Conservation (phyloP, 192 early-diverging fungal genomes). For the Coemansia sp. region DNA sequence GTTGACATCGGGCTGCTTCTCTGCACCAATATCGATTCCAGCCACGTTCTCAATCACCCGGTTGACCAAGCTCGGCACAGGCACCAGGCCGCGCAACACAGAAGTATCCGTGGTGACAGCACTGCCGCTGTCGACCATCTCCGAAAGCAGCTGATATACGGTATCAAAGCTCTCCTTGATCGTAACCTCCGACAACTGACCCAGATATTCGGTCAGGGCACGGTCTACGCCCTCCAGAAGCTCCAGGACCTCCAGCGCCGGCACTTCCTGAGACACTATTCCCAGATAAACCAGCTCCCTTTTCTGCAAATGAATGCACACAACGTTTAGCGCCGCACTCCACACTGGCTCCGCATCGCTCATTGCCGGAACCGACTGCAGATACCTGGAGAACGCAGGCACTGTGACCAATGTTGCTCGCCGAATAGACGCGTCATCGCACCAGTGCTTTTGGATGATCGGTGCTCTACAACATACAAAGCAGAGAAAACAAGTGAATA, state of each 20-base stretch:
- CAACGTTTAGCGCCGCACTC: slow-evolving; percentile 16
- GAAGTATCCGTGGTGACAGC: slow-evolving; percentile 85
- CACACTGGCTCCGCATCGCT: slow-evolving; percentile 35
- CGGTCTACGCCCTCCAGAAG: slow-evolving; percentile 79
- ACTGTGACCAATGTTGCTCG: slow-evolving; percentile 60
- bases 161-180: slow-evolving; percentile 93
- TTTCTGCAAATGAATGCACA: slow-evolving; percentile 50
- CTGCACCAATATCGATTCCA: slow-evolving; percentile 30
- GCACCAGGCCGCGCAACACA: slow-evolving; percentile 80
- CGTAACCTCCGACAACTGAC: slow-evolving; percentile 70
- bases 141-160: slow-evolving; percentile 78
- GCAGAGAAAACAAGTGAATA: not conserved
- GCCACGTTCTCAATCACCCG: slow-evolving; percentile 84
- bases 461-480: slow-evolving; percentile 57
- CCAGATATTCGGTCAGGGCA: slow-evolving; percentile 80
- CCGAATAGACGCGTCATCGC: slow-evolving; percentile 57
- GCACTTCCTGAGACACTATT: slow-evolving; percentile 70
- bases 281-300: slow-evolving; percentile 73
- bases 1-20: slow-evolving; percentile 22
- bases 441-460: slow-evolving; percentile 88
- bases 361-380: slow-evolving; percentile 43
- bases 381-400: slow-evolving; percentile 58
- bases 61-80: slow-evolving; percentile 79
- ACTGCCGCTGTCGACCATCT: slow-evolving; percentile 90
- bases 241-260: slow-evolving; percentile 80